Conservation (phyloP, 108 stramenopile genomes). For the Poteriospumella lacustris region DNA sequence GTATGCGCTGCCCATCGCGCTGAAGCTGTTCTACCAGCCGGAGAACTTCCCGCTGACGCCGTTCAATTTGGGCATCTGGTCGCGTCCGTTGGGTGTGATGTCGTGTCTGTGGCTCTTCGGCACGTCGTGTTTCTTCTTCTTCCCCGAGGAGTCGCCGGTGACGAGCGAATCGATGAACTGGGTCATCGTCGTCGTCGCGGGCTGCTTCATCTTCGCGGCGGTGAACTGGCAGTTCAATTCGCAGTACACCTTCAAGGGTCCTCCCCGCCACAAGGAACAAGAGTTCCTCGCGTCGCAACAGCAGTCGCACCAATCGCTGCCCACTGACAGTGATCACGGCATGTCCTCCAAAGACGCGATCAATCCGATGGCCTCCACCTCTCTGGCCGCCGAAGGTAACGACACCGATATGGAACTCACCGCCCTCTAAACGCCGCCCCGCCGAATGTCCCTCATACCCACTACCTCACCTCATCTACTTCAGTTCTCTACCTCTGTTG, state of each 20-base stretch:
- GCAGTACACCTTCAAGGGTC: neutral
- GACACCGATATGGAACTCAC: too few relatives aligned
- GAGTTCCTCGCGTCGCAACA: too few relatives aligned
- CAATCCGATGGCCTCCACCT: too few relatives aligned
- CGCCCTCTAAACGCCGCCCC: too few relatives aligned
- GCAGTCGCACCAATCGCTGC: too few relatives aligned
- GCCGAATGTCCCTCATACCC: too few relatives aligned
- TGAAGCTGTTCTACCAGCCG: neutral
- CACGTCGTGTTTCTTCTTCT: neutral
- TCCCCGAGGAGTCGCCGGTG: neutral
- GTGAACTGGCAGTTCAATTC: neutral
- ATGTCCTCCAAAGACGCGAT: too few relatives aligned
- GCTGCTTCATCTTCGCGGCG: neutral
- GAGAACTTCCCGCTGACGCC: neutral
- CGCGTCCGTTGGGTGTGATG: neutral
- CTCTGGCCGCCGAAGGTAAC: too few relatives aligned
- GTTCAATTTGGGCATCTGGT: neutral
- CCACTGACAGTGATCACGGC: too few relatives aligned
- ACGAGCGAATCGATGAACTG: neutral
- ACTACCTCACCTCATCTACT: too few relatives aligned
- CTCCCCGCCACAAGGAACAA: too few relatives aligned
- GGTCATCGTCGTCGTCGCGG: neutral
- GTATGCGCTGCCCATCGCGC: neutral
- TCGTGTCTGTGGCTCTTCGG: neutral
- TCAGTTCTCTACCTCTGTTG: too few relatives aligned